phyloP scores from a whole-genome alignment of 129 eudicot species.

The sunflower (Helianthus annuus) region HanXRQr2.0-SUNRISE NC_035437.2:169340998-169341497 shows the following conservation, averaged over 20 bases:
- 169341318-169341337: conserved; percentile 24
- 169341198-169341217: conserved; percentile 23
- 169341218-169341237: conserved; percentile 17
- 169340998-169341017: too few species aligned
- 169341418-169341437: background rate
- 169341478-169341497: background rate
- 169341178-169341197: conserved; percentile 26
- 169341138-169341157: conserved; percentile 41
- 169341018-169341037: too few species aligned
- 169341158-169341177: conserved; percentile 33
- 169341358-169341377: background rate
- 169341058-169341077: too few species aligned
- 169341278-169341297: conserved; percentile 20
- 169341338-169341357: conserved; percentile 16
- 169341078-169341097: too few species aligned
- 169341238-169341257: background rate
- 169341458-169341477: background rate
- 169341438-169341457: background rate
- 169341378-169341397: background rate
- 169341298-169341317: conserved; percentile 21
- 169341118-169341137: background rate
- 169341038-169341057: too few species aligned
- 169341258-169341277: background rate
- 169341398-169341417: background rate
- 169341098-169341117: too few species aligned